Conservation (phyloP, 2,329 filamentous ascomycete species). For the Talaromyces piceae region DNA sequence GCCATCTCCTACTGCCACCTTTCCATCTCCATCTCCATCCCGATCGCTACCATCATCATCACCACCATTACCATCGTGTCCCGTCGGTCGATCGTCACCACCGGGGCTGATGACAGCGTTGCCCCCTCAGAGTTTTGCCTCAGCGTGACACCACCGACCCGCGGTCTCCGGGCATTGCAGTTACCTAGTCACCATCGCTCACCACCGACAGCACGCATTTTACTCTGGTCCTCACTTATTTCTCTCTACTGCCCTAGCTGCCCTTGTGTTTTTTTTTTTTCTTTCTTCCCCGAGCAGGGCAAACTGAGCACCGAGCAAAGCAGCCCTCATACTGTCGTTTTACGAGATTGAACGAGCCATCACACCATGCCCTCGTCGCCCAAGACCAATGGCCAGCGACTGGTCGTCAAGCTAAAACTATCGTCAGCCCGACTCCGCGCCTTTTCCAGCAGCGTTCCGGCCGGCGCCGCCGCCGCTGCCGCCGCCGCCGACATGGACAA, state of each 20-base stretch:
- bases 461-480: slow-evolving; percentile 15
- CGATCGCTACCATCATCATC: slow-evolving; percentile 17
- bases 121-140: background rate
- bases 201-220: slow-evolving; percentile 21
- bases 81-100: background rate
- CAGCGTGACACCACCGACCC: slow-evolving; percentile 19
- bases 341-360: background rate
- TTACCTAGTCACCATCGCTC: slow-evolving; percentile 22
- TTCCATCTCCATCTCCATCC: slow-evolving; percentile 15
- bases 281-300: too few species aligned
- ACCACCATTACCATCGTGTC: slow-evolving; percentile 11
- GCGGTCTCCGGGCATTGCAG: slow-evolving; percentile 14
- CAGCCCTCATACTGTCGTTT: too few species aligned
- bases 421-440: slow-evolving; percentile 29
- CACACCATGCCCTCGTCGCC: slow-evolving; percentile 20
- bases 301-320: too few species aligned
- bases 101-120: background rate
- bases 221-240: background rate
- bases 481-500: slow-evolving; percentile 9
- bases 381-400: slow-evolving; percentile 28
- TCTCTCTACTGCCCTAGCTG: background rate
- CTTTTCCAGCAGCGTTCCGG: slow-evolving; percentile 20
- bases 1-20: too few species aligned
- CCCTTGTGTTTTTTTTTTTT: too few species aligned
- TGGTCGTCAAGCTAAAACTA: slow-evolving; percentile 35